Base-by-base conservation (phyloP, 176 grass and related monocot species). In the Pharus latifolius region DNA sequence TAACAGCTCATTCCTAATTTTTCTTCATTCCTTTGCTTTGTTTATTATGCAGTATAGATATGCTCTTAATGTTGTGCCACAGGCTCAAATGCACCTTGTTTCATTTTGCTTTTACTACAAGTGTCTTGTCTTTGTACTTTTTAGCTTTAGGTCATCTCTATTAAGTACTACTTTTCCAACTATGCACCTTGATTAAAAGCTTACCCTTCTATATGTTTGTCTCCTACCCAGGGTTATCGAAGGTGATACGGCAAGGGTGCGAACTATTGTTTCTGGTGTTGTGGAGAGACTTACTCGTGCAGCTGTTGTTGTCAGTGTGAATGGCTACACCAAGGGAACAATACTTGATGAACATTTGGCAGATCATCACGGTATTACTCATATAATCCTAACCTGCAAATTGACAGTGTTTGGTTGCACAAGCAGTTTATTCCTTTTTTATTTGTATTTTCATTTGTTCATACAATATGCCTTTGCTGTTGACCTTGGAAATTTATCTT, bases 341-440 rank as follows among this genome's bases (percentile, higher is more conserved):
- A 88, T 98, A 82, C 69, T 75, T 50, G 81, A 82, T 74, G 86
- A 93, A 68, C 94, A 98, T 63, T 77, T 93, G 61, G 81, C 94
- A 63, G 94, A 98, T 56, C 56, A 83, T 80, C 78, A 90, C 43
- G 87, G 92, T 96, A 82, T 56, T 32, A 54, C 53, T 82, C 17
- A 25, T 47, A 13, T 66, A n/a, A 33, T 49, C 42, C 14, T 62
- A 41, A 32, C 30, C 20, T 50, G 18, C 33, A 35, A 32, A 57
- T 37, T 60, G 10, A 1, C 15, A 42, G 29, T 72, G 30, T 65
- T 19, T 23, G 17, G 6, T 51, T 53, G 30, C 15, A 15, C 17
- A 10, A 14, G 1, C 15, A 25, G 1, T 25, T 40, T 10, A 55
- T 73, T 56, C 3, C 33, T 55, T 80, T 50, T 37, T 1, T 0